Percentiles rank a stretch among this genome's conserved stretches.
Evolutionary conservation across 108 stramenopile species (phyloP).

Genomic region (Cyclostephanos tholiformis): DNA sequence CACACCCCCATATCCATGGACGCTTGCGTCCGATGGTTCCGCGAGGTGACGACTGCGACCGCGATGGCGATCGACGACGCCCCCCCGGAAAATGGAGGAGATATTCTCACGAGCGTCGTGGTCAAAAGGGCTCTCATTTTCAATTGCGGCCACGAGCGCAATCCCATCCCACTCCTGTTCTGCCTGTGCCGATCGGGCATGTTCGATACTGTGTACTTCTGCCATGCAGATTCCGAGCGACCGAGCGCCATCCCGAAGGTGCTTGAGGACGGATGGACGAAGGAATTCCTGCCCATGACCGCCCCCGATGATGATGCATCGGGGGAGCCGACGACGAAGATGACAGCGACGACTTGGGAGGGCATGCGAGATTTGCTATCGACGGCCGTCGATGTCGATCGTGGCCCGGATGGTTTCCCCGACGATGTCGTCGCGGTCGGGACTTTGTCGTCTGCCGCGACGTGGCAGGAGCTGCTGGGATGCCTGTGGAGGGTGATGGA

Average conservation of each 20-base stretch:
- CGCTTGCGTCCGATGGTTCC: constrained; percentile 71
- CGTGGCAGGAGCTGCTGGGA: constrained; percentile 42
- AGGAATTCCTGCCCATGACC: constrained; percentile 11
- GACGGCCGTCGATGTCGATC: neutral
- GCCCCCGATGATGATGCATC: neutral
- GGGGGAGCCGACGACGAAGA: neutral
- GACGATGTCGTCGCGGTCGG: neutral
- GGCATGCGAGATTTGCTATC: constrained; percentile 16
- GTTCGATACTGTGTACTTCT: constrained; percentile 71
- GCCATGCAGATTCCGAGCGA: constrained; percentile 59
- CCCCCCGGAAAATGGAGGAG: neutral
- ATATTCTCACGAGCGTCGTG: neutral
- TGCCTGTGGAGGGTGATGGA: constrained; percentile 35
- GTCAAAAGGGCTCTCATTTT: constrained; percentile 56
- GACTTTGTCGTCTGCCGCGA: neutral
- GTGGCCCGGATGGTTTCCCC: too few species aligned
- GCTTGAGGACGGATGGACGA: constrained; percentile 53
- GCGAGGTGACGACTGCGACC: constrained; percentile 14
- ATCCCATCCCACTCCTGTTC: constrained; percentile 71
- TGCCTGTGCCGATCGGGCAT: constrained; percentile 24
- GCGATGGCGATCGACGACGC: constrained; percentile 3
- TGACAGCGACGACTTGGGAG: constrained; percentile 9
- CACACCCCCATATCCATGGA: constrained; percentile 77
- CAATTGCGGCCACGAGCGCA: constrained; percentile 85
- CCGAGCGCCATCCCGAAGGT: constrained; percentile 66